Base-by-base conservation (phyloP, 179 eudicot species). In the Heliamphora pulchella region DNA sequence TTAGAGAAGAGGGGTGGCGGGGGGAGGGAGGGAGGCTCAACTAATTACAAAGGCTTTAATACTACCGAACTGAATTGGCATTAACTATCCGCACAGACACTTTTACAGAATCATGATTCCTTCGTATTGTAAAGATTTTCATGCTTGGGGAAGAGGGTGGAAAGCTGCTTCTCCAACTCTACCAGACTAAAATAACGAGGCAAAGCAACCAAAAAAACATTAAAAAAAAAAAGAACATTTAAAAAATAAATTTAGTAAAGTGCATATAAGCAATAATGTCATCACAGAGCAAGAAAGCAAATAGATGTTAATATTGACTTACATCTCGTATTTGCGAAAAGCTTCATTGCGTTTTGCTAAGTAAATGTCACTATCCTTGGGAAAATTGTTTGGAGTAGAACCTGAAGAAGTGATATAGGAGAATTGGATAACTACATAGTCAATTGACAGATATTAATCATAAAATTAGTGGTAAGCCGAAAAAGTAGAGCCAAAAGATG, bases 121-220 rank as follows among this genome's bases (percentile, higher is more conserved):
- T 82, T 53, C 65, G 54, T 54, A 53, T 58, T 3, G 41, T 61
- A 48, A 18, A 57, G 48, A 47, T 54, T 81, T 74, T 78, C 83
- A 11, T 70, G 77, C 57, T 87, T 82, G 55, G 88, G 83, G 73
- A 89, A 80, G 39, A 84, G 15, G 57, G 85, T 69, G 11, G 82
- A 79, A 75, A 94, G 94, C 79, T 92, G 90, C 83, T 90, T 90
- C 92, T 94, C 93, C 71, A 94, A 81, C 85, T 94, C 97, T 57
- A 90, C 74, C 73, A 94, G 77, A 74, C 97, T 94, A 89, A 71
- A 66, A 62, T 46, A 47, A 71, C 62, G n/a, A 43, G n/a, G 14
- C 41, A 83, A 47, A 47, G 10, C 55, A 43, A 50, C 67, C 70
- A 15, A 76, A 8, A 71, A 75, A 68, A n/a, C 1, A 43, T 66